phyloP scores from a whole-genome alignment of 176 grass and related monocot species.

The Aegilops sharonensis region DNA sequence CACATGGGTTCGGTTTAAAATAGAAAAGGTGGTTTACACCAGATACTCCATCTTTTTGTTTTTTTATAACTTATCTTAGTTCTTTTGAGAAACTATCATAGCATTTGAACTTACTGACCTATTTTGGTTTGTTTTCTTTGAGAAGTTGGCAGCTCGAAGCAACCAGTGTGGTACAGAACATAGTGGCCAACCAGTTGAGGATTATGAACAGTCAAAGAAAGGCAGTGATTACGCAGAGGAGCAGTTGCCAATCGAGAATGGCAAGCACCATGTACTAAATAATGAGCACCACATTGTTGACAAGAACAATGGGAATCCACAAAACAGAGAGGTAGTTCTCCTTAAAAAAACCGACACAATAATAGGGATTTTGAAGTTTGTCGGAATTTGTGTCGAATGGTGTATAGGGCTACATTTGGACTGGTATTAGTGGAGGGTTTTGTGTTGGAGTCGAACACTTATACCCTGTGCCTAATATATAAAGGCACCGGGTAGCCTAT shows the following conservation, averaged over 20 bases:
- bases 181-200: constrained; percentile 16
- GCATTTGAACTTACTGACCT: constrained; percentile 7
- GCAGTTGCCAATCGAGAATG: constrained; percentile 1
- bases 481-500: too few species aligned
- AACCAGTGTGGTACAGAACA: constrained; percentile 24
- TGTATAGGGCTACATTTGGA: too few species aligned
- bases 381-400: too few species aligned
- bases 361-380: background rate
- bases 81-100: constrained; percentile 4
- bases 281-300: constrained; percentile 22
- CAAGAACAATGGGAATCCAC: constrained; percentile 6
- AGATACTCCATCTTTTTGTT: constrained; percentile 3
- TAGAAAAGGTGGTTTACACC: background rate
- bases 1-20: background rate
- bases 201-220: constrained; percentile 17
- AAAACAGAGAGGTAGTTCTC: constrained; percentile 33
- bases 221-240: constrained; percentile 11
- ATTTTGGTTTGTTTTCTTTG: constrained; percentile 12
- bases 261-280: constrained; percentile 1
- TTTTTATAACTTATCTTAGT: constrained; percentile 3
- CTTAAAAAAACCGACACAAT: background rate
- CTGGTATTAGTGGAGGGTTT: too few species aligned
- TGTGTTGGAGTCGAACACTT: too few species aligned
- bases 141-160: constrained; percentile 34
- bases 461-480: too few species aligned